Conservation (phyloP, 2,329 filamentous ascomycete species). For the Trichoderma oligosporum region DNA sequence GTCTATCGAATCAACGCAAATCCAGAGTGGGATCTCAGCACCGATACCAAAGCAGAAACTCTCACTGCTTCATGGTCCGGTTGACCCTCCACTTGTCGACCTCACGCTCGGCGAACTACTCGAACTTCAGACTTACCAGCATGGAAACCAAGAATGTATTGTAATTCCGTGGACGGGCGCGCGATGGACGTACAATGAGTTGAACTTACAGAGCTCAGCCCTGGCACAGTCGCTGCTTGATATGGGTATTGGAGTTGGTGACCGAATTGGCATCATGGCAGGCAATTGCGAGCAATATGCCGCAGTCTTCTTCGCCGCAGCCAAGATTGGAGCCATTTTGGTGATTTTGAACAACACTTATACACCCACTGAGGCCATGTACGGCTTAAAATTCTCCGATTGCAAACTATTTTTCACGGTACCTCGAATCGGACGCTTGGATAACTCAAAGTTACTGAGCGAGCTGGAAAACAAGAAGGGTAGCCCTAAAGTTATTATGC, state of each 20-base stretch:
- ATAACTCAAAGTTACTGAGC: slow-evolving; percentile 57
- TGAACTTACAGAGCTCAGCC: slow-evolving; percentile 58
- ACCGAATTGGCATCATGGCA: slow-evolving; percentile 72
- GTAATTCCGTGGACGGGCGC: slow-evolving; percentile 73
- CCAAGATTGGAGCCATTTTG: slow-evolving; percentile 62
- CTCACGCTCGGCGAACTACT: slow-evolving; percentile 70
- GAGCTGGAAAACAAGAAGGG: slow-evolving; percentile 48
- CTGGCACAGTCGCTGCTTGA: slow-evolving; percentile 64
- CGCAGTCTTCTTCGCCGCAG: slow-evolving; percentile 69
- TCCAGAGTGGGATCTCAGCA: too few relatives aligned
- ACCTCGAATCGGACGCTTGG: slow-evolving; percentile 64
- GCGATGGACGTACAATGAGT: slow-evolving; percentile 66
- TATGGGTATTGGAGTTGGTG: slow-evolving; percentile 63
- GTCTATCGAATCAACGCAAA: too few relatives aligned
- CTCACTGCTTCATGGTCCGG: slow-evolving; percentile 64
- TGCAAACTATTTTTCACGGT: slow-evolving; percentile 73
- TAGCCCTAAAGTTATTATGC: slow-evolving; percentile 53
- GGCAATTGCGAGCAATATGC: slow-evolving; percentile 79
- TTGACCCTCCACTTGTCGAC: slow-evolving; percentile 65
- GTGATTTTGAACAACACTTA: slow-evolving; percentile 83
- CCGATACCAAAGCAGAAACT: too few relatives aligned
- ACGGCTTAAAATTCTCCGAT: slow-evolving; percentile 67
- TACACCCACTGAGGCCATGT: slow-evolving; percentile 67
- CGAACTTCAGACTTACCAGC: slow-evolving; percentile 63
- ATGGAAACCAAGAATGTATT: slow-evolving; percentile 63